Conservation (phyloP, 495 filamentous ascomycete genomes). For the Lineolata rhizophorae region DNA sequence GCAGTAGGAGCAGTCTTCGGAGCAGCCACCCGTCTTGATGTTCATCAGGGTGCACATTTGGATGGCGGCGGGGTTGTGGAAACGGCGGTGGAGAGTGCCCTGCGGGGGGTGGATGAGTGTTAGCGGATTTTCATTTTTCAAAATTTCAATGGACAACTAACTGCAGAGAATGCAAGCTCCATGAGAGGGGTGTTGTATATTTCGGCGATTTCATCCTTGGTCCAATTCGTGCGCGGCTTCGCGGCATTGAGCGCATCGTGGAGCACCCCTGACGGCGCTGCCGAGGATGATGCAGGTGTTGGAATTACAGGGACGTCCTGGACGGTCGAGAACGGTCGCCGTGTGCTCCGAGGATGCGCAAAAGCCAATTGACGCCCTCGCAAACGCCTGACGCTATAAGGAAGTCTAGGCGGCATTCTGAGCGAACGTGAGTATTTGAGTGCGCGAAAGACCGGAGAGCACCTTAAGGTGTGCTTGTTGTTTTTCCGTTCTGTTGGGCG, state of each 20-base stretch:
- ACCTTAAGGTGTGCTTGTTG: too few relatives aligned
- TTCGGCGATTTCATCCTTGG: slow-evolving; percentile 47
- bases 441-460: too few relatives aligned
- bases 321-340: too few relatives aligned
- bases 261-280: too few relatives aligned
- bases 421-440: too few relatives aligned
- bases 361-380: too few relatives aligned
- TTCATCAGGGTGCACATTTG: slow-evolving; percentile 86
- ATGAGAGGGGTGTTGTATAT: slow-evolving; percentile 62
- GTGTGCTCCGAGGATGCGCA: too few relatives aligned
- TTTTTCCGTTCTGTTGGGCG: too few relatives aligned
- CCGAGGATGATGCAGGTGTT: too few relatives aligned
- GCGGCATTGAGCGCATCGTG: slow-evolving; percentile 33
- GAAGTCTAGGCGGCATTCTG: too few relatives aligned
- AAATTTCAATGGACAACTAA: slow-evolving; percentile 16
- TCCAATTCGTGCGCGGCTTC: slow-evolving; percentile 47
- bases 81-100: slow-evolving; percentile 54
- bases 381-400: too few relatives aligned
- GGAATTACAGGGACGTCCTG: too few relatives aligned
- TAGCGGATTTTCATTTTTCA: background rate
- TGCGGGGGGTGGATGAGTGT: slow-evolving; percentile 10
- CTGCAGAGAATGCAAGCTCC: slow-evolving; percentile 51
- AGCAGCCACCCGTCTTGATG: slow-evolving; percentile 84
- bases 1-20: slow-evolving; percentile 76
- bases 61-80: slow-evolving; percentile 56